Evolutionary conservation across 1,139 yeast species (phyloP).

Genomic region (Meyerozyma carpophila): DNA sequence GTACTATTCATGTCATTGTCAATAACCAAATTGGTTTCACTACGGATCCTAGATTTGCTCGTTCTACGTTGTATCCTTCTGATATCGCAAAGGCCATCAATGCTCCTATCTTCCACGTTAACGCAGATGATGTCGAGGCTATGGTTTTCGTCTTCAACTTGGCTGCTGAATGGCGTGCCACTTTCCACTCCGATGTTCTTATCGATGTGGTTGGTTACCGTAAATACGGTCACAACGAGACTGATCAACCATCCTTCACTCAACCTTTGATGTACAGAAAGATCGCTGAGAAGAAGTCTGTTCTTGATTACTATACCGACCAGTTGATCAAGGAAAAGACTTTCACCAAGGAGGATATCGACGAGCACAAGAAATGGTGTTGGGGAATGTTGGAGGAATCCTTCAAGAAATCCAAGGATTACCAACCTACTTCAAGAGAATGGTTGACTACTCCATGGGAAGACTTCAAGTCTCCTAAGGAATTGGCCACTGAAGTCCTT

Average conservation of each 20-base stretch:
- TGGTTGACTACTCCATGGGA: conserved; percentile 99
- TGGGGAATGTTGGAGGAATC: conserved; percentile 93
- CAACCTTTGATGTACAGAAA: conserved; percentile 96
- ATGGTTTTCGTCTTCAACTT: conserved; percentile 85
- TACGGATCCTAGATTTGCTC: conserved; percentile 94
- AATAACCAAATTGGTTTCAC: conserved; percentile 99
- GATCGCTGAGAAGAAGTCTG: conserved; percentile 84
- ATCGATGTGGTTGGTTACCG: conserved; percentile 98
- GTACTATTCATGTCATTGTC: conserved; percentile 92
- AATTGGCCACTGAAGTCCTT: conserved; percentile 89
- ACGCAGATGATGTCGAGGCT: conserved; percentile 96
- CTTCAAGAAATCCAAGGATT: conserved; percentile 80
- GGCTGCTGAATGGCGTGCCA: conserved; percentile 98
- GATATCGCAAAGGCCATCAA: conserved; percentile 95
- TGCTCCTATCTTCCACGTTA: conserved; percentile 98
- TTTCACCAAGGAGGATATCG: conserved; percentile 83
- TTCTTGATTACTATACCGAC: conserved; percentile 77
- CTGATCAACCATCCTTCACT: conserved; percentile 98
- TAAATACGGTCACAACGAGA: conserved; percentile 98
- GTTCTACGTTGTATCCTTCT: conserved; percentile 97
- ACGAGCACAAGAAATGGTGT: conserved; percentile 97
- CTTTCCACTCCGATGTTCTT: conserved; percentile 92
- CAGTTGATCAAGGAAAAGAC: conserved; percentile 81
- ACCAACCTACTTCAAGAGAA: conserved; percentile 88
- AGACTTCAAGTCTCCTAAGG: conserved; percentile 96